A percentile compares a stretch with the other conserved stretches of the same genome.
These are phyloP conservation scores for Saitozyma podzolica DNA, from an alignment of 768 basidiomycete species.

Conservation along the genomic window DNA sequence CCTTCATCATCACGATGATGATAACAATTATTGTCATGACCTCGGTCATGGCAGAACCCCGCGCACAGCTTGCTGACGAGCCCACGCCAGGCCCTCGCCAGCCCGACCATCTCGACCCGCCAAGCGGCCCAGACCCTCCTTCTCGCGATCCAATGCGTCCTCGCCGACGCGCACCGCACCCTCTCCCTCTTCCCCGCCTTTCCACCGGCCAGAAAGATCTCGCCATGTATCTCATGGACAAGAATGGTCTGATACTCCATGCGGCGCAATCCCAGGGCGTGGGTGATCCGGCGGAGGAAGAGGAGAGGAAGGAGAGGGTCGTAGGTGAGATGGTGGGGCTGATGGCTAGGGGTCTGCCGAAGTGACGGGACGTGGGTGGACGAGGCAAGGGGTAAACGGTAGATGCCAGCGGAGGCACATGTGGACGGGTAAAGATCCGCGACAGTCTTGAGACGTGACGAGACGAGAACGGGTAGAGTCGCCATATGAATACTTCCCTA, in stretches of 20 bases:
- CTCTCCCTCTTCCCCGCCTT: conserved; percentile 25
- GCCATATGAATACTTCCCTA: not conserved
- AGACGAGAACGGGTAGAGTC: not conserved
- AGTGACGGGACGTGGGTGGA: not conserved
- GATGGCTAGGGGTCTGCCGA: conserved; percentile 18
- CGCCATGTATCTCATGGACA: conserved; percentile 38
- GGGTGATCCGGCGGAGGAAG: not conserved
- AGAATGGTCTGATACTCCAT: conserved; percentile 20
- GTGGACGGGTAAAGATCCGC: not conserved
- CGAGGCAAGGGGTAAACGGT: not conserved
- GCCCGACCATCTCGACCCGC: conserved; percentile 21
- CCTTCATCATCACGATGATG: too few relatives aligned
- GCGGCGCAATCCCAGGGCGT: conserved; percentile 1
- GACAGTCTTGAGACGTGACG: not conserved
- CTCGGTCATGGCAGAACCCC: too few relatives aligned
- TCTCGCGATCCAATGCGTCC: conserved; percentile 33
- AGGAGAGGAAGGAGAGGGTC: conserved; percentile 24
- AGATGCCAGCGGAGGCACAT: not conserved
- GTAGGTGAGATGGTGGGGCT: conserved; percentile 26
- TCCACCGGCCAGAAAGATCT: conserved; percentile 31
- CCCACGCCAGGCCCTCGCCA: conserved; percentile 19
- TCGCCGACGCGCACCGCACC: conserved; percentile 20
- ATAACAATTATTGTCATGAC: too few relatives aligned
- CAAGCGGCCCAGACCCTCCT: conserved; percentile 41
- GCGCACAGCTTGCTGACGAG: not conserved